Conservation (phyloP, 352 stramenopile species). For the Nothophytophthora sp. region DNA sequence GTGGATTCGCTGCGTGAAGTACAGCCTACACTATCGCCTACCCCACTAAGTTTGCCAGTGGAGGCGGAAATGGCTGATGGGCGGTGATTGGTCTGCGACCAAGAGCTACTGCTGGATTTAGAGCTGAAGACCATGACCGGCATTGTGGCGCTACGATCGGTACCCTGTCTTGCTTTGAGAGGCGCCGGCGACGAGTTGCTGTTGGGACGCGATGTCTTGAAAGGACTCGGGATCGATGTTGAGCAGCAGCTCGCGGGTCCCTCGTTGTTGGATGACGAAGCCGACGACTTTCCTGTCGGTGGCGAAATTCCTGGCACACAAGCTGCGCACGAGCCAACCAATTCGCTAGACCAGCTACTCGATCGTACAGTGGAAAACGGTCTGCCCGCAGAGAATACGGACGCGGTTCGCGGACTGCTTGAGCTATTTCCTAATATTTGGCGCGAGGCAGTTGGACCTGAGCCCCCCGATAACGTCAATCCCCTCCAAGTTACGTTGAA, state of each 20-base stretch:
- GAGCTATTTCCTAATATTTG: background rate
- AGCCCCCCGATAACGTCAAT: too few relatives aligned
- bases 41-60: background rate
- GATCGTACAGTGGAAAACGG: background rate
- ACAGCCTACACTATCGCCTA: background rate
- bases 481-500: background rate
- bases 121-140: slow-evolving; percentile 4
- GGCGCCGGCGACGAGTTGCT: slow-evolving; percentile 3
- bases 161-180: slow-evolving; percentile 1
- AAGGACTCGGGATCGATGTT: slow-evolving; percentile 5
- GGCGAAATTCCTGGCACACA: background rate
- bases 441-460: too few relatives aligned
- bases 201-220: background rate
- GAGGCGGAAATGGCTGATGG: background rate
- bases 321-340: too few relatives aligned
- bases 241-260: background rate
- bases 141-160: background rate
- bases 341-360: background rate
- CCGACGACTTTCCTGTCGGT: slow-evolving; percentile 5
- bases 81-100: background rate
- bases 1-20: background rate
- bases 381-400: background rate
- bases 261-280: background rate
- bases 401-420: background rate
- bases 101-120: slow-evolving; percentile 4